Conservation (phyloP, 352 stramenopile species). For the Lagenidium sp. region DNA sequence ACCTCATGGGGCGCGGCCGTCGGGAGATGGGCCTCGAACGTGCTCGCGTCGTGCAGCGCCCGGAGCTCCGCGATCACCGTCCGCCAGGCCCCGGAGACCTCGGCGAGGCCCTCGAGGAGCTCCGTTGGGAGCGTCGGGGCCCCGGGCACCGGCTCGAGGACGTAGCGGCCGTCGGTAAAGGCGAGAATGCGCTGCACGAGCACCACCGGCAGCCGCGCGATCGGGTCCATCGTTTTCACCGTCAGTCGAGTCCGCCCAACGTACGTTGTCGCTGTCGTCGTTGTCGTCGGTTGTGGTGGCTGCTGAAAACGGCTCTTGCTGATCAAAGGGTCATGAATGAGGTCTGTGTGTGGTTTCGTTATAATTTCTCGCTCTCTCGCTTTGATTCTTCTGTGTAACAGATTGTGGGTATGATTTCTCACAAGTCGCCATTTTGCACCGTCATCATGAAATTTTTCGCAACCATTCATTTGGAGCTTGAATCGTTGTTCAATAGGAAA, state of each 20-base stretch:
- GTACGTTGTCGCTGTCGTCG: constrained; percentile 1
- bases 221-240: constrained; percentile 6
- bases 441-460: too few species aligned
- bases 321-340: too few species aligned
- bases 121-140: constrained; percentile 2
- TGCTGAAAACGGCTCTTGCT: too few species aligned
- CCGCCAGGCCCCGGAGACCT: constrained; percentile 5
- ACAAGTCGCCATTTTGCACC: too few species aligned
- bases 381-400: too few species aligned
- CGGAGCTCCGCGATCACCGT: constrained; percentile 4
- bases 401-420: too few species aligned
- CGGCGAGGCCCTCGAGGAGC: constrained; percentile 4
- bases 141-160: constrained; percentile 6
- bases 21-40: constrained; percentile 1
- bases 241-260: constrained; percentile 3
- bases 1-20: constrained; percentile 1
- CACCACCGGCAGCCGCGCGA: constrained; percentile 7
- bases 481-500: too few species aligned
- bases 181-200: constrained; percentile 12
- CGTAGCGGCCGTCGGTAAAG: constrained; percentile 10
- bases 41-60: neutral
- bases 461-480: too few species aligned
- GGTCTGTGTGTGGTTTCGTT: too few species aligned
- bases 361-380: too few species aligned
- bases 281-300: too few species aligned